These are phyloP conservation scores for Luffa acutangula DNA, from an alignment of 306 rosid species.

Conservation along the genomic window DNA sequence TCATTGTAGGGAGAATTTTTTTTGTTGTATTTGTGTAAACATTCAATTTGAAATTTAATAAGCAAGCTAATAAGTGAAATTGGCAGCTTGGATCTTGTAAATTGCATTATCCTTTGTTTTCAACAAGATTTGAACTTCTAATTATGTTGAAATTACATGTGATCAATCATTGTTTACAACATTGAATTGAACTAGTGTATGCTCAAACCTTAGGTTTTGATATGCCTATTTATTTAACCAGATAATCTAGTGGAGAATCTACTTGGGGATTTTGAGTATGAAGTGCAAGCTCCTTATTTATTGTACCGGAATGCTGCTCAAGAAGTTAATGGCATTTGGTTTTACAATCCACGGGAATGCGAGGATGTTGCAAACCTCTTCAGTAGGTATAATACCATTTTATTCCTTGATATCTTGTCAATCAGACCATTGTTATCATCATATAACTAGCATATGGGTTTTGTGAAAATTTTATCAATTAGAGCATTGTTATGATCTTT, in stretches of 20 bases:
- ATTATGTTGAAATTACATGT: neutral
- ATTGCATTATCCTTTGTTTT: neutral
- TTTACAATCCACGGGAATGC: slow-evolving; percentile 83
- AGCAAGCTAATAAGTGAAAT: neutral
- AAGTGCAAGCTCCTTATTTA: slow-evolving; percentile 78
- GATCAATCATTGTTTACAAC: neutral
- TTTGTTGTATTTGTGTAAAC: neutral
- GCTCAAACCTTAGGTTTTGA: neutral
- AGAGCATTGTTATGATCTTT: neutral
- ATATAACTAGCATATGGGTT: neutral
- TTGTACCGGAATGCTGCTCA: slow-evolving; percentile 83
- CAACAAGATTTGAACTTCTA: neutral
- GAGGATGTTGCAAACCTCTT: slow-evolving; percentile 93
- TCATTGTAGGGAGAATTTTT: neutral
- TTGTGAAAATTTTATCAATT: neutral
- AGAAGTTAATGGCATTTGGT: slow-evolving; percentile 98
- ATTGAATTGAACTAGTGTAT: neutral
- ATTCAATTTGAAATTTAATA: neutral
- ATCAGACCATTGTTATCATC: neutral
- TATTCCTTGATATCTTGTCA: neutral
- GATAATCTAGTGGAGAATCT: slow-evolving; percentile 94
- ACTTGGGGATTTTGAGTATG: slow-evolving; percentile 88
- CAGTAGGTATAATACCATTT: slow-evolving; percentile 36
- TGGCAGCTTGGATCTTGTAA: neutral
- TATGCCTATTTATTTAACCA: slow-evolving; percentile 20